phyloP scores from a whole-genome alignment of 805 yeast genomes.

The Candida tammaniensis region DNA sequence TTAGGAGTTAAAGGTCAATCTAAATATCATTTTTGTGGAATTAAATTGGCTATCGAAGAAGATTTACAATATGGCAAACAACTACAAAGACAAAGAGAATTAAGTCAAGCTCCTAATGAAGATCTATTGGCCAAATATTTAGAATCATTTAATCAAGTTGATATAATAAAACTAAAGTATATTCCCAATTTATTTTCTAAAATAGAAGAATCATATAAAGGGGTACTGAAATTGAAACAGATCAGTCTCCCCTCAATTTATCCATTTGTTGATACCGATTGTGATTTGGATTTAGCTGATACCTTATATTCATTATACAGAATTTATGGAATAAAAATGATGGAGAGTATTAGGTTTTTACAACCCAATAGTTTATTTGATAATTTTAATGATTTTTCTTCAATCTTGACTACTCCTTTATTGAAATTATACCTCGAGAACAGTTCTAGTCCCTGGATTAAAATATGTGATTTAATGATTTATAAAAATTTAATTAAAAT shows the following conservation, averaged over 20 bases:
- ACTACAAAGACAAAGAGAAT: not conserved
- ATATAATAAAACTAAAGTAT: constrained; percentile 15
- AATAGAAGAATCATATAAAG: constrained; percentile 15
- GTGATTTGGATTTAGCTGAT: constrained; percentile 57
- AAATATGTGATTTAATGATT: constrained; percentile 62
- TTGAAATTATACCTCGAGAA: constrained; percentile 54
- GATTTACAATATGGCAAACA: constrained; percentile 2
- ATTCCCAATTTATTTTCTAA: constrained; percentile 27
- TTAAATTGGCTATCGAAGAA: constrained; percentile 22
- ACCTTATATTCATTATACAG: constrained; percentile 62
- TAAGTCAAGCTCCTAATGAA: too few species aligned
- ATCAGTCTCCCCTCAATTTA: constrained; percentile 43
- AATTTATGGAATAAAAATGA: constrained; percentile 60
- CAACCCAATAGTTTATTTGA: constrained; percentile 59
- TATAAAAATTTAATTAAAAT: constrained; percentile 54
- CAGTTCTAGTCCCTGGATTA: constrained; percentile 58
- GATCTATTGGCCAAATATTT: not conserved
- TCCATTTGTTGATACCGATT: constrained; percentile 41
- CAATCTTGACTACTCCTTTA: constrained; percentile 60
- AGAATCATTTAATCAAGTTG: not conserved
- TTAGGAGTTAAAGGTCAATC: constrained; percentile 81
- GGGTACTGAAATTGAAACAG: constrained; percentile 16
- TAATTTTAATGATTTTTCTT: constrained; percentile 50
- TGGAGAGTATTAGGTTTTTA: constrained; percentile 66
- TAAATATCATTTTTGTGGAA: constrained; percentile 83